These are phyloP conservation scores for Candida easanensis DNA, from an alignment of 805 yeast species.

Conservation along the genomic window DNA sequence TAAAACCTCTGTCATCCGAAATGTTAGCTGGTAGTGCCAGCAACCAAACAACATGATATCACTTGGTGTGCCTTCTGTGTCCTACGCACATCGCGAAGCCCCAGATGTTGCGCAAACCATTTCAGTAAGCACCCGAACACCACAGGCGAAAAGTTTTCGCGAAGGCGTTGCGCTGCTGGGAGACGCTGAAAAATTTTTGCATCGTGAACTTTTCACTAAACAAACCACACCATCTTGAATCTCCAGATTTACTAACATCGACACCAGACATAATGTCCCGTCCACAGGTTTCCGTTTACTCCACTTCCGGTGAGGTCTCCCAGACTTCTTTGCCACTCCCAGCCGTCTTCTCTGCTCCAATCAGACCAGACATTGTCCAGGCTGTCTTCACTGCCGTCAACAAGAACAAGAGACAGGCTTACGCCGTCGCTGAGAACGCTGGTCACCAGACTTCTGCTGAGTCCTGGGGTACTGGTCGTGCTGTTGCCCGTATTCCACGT, in stretches of 20 bases:
- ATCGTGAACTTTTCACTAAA: not conserved
- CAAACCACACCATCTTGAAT: not conserved
- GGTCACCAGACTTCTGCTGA: slow-evolving; percentile 99
- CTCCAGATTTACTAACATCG: slow-evolving; percentile 11
- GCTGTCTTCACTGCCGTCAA: slow-evolving; percentile 96
- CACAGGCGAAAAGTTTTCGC: not conserved
- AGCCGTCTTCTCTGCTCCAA: slow-evolving; percentile 99
- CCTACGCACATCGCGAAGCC: no score
- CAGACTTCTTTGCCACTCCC: slow-evolving; percentile 87
- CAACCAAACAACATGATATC: no score
- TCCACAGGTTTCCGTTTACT: slow-evolving; percentile 96
- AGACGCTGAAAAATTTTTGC: slow-evolving; percentile 13
- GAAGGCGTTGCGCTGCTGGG: not conserved
- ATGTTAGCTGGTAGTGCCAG: no score
- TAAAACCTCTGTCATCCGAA: no score
- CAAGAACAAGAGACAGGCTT: slow-evolving; percentile 99
- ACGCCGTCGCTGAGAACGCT: slow-evolving; percentile 98
- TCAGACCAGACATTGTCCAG: slow-evolving; percentile 99
- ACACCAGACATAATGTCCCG: slow-evolving; percentile 42
- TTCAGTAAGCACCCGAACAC: slow-evolving; percentile 9
- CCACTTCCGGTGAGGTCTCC: slow-evolving; percentile 84
- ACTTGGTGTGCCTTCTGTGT: no score
- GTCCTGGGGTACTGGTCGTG: slow-evolving; percentile 99
- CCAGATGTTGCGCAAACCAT: no score
- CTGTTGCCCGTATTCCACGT: slow-evolving; percentile 99